Percentiles rank a stretch among this genome's conserved stretches.
Conservation (phyloP, 1,284 basidiomycete species). For the Vanrija sp. region DNA sequence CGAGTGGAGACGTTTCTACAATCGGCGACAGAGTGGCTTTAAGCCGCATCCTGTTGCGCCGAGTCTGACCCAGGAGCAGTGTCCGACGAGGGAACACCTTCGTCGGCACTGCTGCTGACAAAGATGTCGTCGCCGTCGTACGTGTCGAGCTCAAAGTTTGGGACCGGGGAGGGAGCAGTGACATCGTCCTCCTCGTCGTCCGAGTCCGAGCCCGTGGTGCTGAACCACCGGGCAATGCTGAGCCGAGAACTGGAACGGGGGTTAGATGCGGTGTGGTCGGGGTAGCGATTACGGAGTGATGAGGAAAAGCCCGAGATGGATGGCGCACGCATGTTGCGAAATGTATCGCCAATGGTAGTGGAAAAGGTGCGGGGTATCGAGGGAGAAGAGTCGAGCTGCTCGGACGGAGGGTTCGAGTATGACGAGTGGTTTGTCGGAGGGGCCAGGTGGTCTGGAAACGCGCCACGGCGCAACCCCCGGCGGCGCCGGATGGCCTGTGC, state of each 20-base stretch:
- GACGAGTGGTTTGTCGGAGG: too few relatives aligned
- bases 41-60: too few relatives aligned
- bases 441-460: too few relatives aligned
- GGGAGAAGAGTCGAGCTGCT: not conserved
- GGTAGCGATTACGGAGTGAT: constrained; percentile 19
- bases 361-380: not conserved
- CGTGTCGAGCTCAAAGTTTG: not conserved
- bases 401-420: not conserved
- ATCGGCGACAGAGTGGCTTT: too few relatives aligned
- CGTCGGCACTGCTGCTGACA: too few relatives aligned
- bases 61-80: too few relatives aligned
- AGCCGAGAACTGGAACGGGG: constrained; percentile 21
- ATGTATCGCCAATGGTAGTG: constrained; percentile 25
- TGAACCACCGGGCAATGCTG: constrained; percentile 37
- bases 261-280: not conserved
- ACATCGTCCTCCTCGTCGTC: constrained; percentile 13
- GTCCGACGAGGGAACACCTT: too few relatives aligned
- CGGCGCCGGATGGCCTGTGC: not conserved
- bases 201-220: constrained; percentile 10
- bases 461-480: not conserved
- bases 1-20: too few relatives aligned
- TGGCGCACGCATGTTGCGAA: constrained; percentile 35
- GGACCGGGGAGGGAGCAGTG: too few relatives aligned
- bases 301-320: constrained; percentile 28
- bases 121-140: not conserved